phyloP scores from a whole-genome alignment of 202 grass and related monocot species.

The Bolboschoenoplectus hybrid region DNA sequence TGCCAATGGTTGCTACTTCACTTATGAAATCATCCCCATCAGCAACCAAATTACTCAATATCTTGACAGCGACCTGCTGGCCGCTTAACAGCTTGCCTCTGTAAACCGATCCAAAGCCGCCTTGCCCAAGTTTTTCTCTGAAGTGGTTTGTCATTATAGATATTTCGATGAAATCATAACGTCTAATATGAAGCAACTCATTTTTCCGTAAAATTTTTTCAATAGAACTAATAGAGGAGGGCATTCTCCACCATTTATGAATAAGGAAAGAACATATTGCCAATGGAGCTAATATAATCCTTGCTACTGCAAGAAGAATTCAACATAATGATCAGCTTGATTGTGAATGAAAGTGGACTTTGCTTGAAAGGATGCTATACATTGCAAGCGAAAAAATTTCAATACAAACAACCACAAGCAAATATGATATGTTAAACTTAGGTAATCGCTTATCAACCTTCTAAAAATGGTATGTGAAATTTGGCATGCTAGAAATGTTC shows the following conservation, averaged over 20 bases:
- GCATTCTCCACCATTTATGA: background rate
- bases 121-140: background rate
- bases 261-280: background rate
- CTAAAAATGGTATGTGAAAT: no score
- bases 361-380: background rate
- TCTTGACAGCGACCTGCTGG: slow-evolving; percentile 47
- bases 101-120: slow-evolving; percentile 59
- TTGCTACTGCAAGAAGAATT: background rate
- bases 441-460: no score
- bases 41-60: slow-evolving; percentile 45
- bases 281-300: background rate
- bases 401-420: no score
- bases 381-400: no score
- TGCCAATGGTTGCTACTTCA: slow-evolving; percentile 47
- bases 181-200: background rate
- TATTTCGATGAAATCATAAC: slow-evolving; percentile 24
- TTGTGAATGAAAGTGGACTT: background rate
- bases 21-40: slow-evolving; percentile 52
- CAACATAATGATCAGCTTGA: background rate
- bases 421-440: no score
- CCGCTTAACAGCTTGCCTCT: slow-evolving; percentile 47
- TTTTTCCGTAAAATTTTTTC: background rate
- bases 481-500: no score
- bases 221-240: background rate
- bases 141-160: background rate